These are phyloP conservation scores for Leptographium procerum DNA, from an alignment of 2,329 filamentous ascomycete genomes.

Conservation along the genomic window DNA sequence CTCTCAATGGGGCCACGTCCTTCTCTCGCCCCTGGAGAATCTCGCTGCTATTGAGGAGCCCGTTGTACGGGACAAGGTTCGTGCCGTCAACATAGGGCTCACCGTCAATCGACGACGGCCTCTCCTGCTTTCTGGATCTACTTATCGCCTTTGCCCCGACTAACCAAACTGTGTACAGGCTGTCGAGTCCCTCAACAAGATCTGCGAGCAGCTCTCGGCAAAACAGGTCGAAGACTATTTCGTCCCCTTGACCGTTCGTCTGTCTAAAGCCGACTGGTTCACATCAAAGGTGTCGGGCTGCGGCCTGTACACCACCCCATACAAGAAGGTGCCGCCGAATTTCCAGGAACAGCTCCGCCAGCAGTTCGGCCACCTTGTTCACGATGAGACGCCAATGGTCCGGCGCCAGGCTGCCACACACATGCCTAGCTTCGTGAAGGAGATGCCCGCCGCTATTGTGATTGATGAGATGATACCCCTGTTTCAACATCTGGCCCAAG, in stretches of 20 bases:
- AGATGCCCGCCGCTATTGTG: slow-evolving; percentile 83
- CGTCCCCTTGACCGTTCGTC: slow-evolving; percentile 86
- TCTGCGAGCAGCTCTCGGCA: slow-evolving; percentile 82
- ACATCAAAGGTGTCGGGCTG: slow-evolving; percentile 98
- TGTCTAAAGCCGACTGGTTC: slow-evolving; percentile 99
- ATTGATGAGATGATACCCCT: slow-evolving; percentile 98
- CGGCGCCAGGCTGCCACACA: slow-evolving; percentile 93
- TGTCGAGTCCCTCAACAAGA: slow-evolving; percentile 98
- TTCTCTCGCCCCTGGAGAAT: slow-evolving; percentile 94
- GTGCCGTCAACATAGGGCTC: slow-evolving; percentile 10
- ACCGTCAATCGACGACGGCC: not conserved
- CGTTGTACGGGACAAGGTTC: slow-evolving; percentile 92
- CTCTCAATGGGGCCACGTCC: slow-evolving; percentile 85
- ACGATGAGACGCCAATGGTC: slow-evolving; percentile 99
- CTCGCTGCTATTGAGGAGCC: slow-evolving; percentile 97
- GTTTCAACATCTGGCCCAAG: slow-evolving; percentile 90
- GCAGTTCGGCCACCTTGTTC: slow-evolving; percentile 85
- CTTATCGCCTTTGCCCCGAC: not conserved
- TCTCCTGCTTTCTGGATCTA: not conserved
- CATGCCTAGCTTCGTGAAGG: slow-evolving; percentile 93
- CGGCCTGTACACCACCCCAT: slow-evolving; percentile 86
- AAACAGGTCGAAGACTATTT: slow-evolving; percentile 96
- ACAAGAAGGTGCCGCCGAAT: slow-evolving; percentile 78
- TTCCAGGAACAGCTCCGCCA: slow-evolving; percentile 85
- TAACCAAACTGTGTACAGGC: slow-evolving; percentile 44